Conservation (phyloP, 345 rosid species). For the Salix dunnii region DNA sequence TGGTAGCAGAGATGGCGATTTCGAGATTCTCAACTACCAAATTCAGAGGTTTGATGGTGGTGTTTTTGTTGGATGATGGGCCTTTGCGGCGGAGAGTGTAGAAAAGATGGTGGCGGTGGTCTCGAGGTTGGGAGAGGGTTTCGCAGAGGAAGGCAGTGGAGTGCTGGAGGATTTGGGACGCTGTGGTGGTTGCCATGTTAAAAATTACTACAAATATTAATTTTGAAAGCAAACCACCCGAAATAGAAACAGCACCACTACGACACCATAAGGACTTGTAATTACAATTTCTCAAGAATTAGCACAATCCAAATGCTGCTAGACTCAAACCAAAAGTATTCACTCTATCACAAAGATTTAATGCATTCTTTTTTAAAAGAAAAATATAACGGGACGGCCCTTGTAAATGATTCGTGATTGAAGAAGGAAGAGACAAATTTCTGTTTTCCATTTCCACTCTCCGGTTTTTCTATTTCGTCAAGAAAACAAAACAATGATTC, state of each 20-base stretch:
- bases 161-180: conserved; percentile 42
- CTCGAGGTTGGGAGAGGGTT: conserved; percentile 32
- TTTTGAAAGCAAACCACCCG: too few species aligned
- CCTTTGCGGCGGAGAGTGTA: conserved; percentile 32
- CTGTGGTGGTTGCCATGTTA: conserved; percentile 6
- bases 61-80: conserved; percentile 16
- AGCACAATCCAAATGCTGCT: too few species aligned
- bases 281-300: too few species aligned
- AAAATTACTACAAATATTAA: too few species aligned
- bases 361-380: too few species aligned
- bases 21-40: conserved; percentile 49
- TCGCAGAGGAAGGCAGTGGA: conserved; percentile 37
- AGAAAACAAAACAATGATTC: not conserved
- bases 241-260: too few species aligned
- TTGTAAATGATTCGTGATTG: not conserved
- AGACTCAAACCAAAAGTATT: too few species aligned
- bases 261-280: too few species aligned
- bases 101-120: conserved; percentile 43
- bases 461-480: too few species aligned
- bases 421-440: not conserved
- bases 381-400: not conserved
- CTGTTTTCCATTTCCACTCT: too few species aligned
- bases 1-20: conserved; percentile 34
- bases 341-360: too few species aligned
- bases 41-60: conserved; percentile 30